Base-by-base conservation (phyloP, 257 asterid species). In the Petunia secreta region DNA sequence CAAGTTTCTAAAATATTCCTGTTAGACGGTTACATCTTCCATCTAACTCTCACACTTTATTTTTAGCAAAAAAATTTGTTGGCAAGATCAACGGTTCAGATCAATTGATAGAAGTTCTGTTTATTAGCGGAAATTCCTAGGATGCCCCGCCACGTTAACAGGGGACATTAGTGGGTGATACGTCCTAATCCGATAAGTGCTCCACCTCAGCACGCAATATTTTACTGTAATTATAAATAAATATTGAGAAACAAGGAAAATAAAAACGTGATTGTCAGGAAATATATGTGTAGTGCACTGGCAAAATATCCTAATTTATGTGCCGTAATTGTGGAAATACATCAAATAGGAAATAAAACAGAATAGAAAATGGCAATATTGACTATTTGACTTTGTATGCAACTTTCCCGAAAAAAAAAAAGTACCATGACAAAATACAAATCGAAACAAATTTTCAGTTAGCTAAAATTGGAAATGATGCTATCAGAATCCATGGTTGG, bases 141-240 rank as follows among this genome's bases (percentile, higher is more conserved):
- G n/a, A 1, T 10, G 8, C 16, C 34, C 78, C 8, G 11, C 0
- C 34, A 48, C 15, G 62, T 25, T 25, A 52, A 52, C 13, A 14
- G 8, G 79, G 63, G 13, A 37, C 13, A 60, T 16, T 60, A 15
- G 36, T 77, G 73, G 80, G 77, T 41, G 67, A 71, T 13, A 10
- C 48, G 84, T 79, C 80, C 75, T 79, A 63, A 57, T 85, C 87
- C 77, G 7, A 80, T 82, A 80, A 13, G 66, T 46, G 41, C 38
- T 25, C 75, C 46, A 78, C 63, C 46, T 66, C 52, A 63, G 41
- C 81, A 62, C 13, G 10, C 38, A 38, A 11, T 48, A 50, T 75
- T 52, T 74, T 4, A 50, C 50, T 13, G 4, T 55, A 13, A 4
- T 38, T 46, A 34, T 34, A 8, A 44, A 8, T 34, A 13, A 10